These are phyloP conservation scores for Andrographis paniculata DNA, from an alignment of 305 asterid species.

Conservation along the genomic window DNA sequence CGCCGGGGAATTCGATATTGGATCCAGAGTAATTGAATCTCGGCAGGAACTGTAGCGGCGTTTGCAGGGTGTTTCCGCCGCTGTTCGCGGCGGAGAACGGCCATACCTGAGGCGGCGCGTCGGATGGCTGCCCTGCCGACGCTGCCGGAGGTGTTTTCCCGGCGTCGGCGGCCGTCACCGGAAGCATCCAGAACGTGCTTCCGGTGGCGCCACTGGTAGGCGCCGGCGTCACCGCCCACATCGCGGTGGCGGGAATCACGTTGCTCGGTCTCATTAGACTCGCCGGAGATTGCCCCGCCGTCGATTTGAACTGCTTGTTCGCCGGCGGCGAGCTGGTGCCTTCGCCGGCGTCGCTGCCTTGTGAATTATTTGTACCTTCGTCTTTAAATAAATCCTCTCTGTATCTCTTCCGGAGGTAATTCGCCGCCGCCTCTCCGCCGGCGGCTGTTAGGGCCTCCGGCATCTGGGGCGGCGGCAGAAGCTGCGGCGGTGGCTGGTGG, in stretches of 20 bases:
- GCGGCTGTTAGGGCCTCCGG: conserved; percentile 28
- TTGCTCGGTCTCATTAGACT: conserved; percentile 25
- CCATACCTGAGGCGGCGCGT: conserved; percentile 56
- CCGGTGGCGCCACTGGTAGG: conserved; percentile 29
- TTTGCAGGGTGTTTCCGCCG: conserved; percentile 38
- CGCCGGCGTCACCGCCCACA: conserved; percentile 57
- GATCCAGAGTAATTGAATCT: conserved; percentile 51
- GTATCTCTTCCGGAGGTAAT: conserved; percentile 53
- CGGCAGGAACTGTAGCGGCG: conserved; percentile 59
- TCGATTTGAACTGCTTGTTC: conserved; percentile 28
- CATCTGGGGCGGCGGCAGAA: conserved; percentile 33
- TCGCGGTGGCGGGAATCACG: conserved; percentile 36
- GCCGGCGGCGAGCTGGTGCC: conserved; percentile 46
- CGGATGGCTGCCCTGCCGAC: conserved; percentile 11
- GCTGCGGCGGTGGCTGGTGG: conserved; percentile 20
- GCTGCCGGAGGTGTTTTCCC: conserved; percentile 14
- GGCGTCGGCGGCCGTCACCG: conserved; percentile 23
- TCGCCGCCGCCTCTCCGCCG: conserved; percentile 38
- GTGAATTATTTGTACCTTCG: conserved; percentile 33
- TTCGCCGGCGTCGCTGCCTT: conserved; percentile 36
- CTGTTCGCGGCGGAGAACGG: conserved; percentile 30
- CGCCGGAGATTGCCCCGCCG: conserved; percentile 23
- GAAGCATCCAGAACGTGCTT: conserved; percentile 66
- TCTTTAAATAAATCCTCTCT: conserved; percentile 68
- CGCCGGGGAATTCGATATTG: conserved; percentile 38